Base-by-base conservation (phyloP, 1,139 yeast genomes). In the Lodderomyces jiufengensis region DNA sequence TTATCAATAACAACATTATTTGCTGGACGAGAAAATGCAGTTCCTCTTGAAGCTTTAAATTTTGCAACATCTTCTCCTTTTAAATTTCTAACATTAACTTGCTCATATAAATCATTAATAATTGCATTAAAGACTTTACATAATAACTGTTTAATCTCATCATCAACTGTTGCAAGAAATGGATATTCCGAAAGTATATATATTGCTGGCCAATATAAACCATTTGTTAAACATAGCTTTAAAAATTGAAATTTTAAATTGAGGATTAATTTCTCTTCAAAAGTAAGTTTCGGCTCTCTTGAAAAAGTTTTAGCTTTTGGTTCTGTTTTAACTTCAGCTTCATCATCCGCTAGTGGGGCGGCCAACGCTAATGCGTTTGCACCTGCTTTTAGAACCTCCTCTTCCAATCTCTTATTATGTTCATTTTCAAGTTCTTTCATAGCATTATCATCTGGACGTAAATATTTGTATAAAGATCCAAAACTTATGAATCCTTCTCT, bases 361-460 rank as follows among this genome's bases (percentile, higher is more conserved):
- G 97, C 95, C 47, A 87, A 57, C 0, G 97, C 94, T 36, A 90
- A 62, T 0, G 95, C 95, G 43, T 84, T 84, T 0, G 87, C 84
- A 18, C 78, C 75, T 0, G 94, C 84, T 43, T 70, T 66, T 47
- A 72, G 68, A 0, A 84, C 80, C 39, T 79, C 73, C 11, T 77
- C 77, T n/a, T 80, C 80, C 47, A 84, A 54, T 15, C 72, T 67
- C 20, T 66, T 65, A 26, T 75, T 69, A 55, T 77, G 75, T 4
- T 59, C 57, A 2, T 57, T 59, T 33, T 78, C 74, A 27, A 79
- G 60, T 9, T 50, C 48, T 0, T 49, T 51, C 61, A 79, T 60
- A 12, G 59, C 71, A 1, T 59, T 61, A 29, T 63, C 67, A 25
- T 49, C 50, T 0, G 86, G 84, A 5, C 64, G 55, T 16, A 86